Conservation (phyloP, 2,329 filamentous ascomycete genomes). For the Fusarium staphyleae region DNA sequence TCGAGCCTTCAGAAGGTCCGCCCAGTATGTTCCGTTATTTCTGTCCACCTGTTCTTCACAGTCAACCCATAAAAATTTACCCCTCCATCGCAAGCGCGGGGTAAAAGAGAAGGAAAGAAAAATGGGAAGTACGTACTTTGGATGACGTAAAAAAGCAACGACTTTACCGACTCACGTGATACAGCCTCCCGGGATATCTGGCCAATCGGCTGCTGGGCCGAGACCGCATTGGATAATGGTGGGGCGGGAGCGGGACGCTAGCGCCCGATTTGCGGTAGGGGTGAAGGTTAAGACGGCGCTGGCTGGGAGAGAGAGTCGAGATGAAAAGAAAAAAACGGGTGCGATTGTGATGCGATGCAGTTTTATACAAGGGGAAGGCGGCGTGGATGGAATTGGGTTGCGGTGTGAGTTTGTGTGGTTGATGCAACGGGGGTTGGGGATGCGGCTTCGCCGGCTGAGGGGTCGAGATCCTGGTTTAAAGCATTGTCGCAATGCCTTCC, state of each 20-base stretch:
- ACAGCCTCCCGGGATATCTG: fast-evolving
- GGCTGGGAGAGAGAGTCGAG: not conserved
- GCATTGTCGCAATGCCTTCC: slow-evolving; percentile 19
- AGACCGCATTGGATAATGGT: slow-evolving; percentile 29
- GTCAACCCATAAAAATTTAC: slow-evolving; percentile 17
- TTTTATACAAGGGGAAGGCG: not conserved
- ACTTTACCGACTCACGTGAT: slow-evolving; percentile 22
- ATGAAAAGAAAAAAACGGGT: not conserved
- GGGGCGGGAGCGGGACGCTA: slow-evolving; percentile 37
- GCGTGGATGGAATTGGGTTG: not conserved
- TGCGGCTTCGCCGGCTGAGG: not conserved
- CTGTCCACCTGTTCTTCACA: slow-evolving; percentile 3
- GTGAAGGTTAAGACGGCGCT: slow-evolving; percentile 19
- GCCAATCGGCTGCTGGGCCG: slow-evolving; percentile 32
- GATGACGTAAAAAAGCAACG: slow-evolving; percentile 34
- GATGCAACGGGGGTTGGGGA: not conserved
- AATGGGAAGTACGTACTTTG: not conserved
- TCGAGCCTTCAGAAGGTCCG: too few relatives aligned
- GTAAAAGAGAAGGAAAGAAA: slow-evolving; percentile 21
- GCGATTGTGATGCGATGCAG: not conserved
- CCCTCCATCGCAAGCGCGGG: slow-evolving; percentile 32
- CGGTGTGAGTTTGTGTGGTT: not conserved
- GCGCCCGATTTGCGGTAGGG: slow-evolving; percentile 26
- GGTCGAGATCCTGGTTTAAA: slow-evolving; percentile 5
- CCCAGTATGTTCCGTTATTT: slow-evolving; percentile 6